A percentile compares a stretch with the other conserved stretches of the same genome.
These are phyloP conservation scores for Pseudonectria buxi DNA, from an alignment of 2,329 filamentous ascomycete species.

Conservation along the genomic window DNA sequence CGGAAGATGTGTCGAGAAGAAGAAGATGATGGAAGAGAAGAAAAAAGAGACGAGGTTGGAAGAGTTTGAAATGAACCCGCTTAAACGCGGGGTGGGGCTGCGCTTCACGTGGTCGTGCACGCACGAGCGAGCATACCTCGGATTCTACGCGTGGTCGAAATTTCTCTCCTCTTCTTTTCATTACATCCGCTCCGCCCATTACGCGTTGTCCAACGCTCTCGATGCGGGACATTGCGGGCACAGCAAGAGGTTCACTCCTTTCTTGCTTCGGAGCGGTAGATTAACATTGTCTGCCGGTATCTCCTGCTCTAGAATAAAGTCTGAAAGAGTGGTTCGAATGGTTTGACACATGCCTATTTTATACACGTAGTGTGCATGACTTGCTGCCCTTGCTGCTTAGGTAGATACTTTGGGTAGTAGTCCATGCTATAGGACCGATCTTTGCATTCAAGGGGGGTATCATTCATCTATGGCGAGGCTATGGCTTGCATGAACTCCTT, in stretches of 20 bases:
- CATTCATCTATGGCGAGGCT: slow-evolving; percentile 21
- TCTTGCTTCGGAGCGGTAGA: slow-evolving; percentile 55
- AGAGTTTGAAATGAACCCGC: slow-evolving; percentile 8
- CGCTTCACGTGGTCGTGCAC: slow-evolving; percentile 13
- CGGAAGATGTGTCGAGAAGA: slow-evolving; percentile 6
- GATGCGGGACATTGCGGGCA: slow-evolving; percentile 20
- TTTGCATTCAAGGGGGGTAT: slow-evolving; percentile 17
- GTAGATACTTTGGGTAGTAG: no score
- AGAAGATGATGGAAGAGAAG: slow-evolving; percentile 4
- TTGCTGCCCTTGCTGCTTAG: no score
- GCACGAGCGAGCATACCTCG: no score
- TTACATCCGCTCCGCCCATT: slow-evolving; percentile 24
- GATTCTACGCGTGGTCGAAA: slow-evolving; percentile 7
- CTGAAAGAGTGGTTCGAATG: slow-evolving; percentile 82
- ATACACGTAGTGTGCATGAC: neutral
- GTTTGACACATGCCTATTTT: slow-evolving; percentile 54
- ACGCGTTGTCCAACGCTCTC: slow-evolving; percentile 23
- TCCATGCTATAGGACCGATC: slow-evolving; percentile 1
- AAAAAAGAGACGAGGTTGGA: slow-evolving; percentile 12
- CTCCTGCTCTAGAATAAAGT: slow-evolving; percentile 74
- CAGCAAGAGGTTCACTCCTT: slow-evolving; percentile 48
- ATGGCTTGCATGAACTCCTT: slow-evolving; percentile 29
- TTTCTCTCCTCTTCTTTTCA: slow-evolving; percentile 24
- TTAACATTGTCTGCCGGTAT: slow-evolving; percentile 64
- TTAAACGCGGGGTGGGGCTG: slow-evolving; percentile 17